These are phyloP conservation scores for Gnomoniopsis sp. DNA, from an alignment of 2,329 filamentous ascomycete genomes.

Conservation along the genomic window DNA sequence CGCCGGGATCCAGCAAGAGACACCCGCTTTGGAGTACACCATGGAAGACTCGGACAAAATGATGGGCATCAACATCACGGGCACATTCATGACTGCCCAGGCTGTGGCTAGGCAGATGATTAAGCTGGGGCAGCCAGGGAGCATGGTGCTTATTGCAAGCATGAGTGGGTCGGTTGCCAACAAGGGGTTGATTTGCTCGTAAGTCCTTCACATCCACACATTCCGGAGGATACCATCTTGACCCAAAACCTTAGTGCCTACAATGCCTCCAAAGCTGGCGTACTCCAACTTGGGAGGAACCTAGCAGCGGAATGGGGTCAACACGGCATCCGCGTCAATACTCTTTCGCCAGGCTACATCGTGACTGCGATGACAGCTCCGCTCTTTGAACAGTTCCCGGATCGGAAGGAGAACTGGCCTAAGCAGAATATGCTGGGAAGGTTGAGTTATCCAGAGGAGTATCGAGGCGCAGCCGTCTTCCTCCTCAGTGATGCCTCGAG, in stretches of 20 bases:
- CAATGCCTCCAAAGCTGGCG: constrained; percentile 73
- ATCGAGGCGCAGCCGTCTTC: constrained; percentile 67
- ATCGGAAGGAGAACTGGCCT: constrained; percentile 66
- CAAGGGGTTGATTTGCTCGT: constrained; percentile 57
- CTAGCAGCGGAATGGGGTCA: constrained; percentile 71
- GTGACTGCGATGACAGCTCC: constrained; percentile 79
- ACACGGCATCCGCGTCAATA: constrained; percentile 75
- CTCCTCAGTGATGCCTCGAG: constrained; percentile 64
- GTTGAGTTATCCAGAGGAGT: constrained; percentile 65
- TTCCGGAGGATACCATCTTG: background rate
- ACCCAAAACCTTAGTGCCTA: constrained; percentile 50
- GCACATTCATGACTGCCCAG: constrained; percentile 80
- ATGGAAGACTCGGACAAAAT: constrained; percentile 73
- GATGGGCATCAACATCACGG: constrained; percentile 83
- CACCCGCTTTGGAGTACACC: constrained; percentile 75
- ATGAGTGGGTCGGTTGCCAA: constrained; percentile 69
- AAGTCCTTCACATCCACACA: constrained; percentile 27
- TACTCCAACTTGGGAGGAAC: constrained; percentile 68
- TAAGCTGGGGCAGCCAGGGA: constrained; percentile 53
- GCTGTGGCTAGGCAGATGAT: constrained; percentile 79
- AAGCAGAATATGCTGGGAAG: constrained; percentile 80
- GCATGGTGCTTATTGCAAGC: constrained; percentile 65
- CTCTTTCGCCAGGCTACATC: constrained; percentile 76
- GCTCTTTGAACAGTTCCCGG: constrained; percentile 73
- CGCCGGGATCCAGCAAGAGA: constrained; percentile 77